These are phyloP conservation scores for Anethum foeniculum DNA, from an alignment of 140 eudicot genomes.

Conservation along the genomic window DNA sequence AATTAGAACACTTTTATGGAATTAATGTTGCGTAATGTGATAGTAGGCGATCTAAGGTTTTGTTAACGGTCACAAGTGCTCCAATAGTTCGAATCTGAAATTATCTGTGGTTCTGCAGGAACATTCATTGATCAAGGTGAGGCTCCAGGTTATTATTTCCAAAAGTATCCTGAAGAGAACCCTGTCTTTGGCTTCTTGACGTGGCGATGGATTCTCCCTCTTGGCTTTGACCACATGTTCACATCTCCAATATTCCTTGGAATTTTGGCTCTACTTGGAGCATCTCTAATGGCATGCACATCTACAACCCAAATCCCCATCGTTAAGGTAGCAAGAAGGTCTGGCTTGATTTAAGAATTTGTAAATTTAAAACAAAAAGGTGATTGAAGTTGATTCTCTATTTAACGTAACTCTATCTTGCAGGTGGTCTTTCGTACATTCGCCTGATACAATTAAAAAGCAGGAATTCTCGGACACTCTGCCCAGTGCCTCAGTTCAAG, in stretches of 20 bases:
- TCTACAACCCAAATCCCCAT: conserved; percentile 91
- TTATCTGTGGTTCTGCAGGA: conserved; percentile 34
- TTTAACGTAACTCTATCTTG: conserved; percentile 5
- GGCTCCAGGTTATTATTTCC: conserved; percentile 66
- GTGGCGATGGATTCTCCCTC: conserved; percentile 82
- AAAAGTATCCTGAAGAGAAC: conserved; percentile 76
- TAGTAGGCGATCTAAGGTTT: not conserved
- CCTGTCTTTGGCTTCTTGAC: conserved; percentile 74
- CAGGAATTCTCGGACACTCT: conserved; percentile 69
- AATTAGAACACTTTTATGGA: not conserved
- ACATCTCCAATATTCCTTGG: conserved; percentile 88
- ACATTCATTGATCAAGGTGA: conserved; percentile 87
- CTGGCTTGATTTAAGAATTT: conserved; percentile 10
- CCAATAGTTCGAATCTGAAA: not conserved
- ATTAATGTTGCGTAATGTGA: not conserved
- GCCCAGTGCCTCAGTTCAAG: conserved; percentile 79
- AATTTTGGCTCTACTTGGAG: conserved; percentile 59
- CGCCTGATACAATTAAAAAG: conserved; percentile 63
- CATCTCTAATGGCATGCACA: conserved; percentile 98
- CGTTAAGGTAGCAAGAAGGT: conserved; percentile 98
- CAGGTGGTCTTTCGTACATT: conserved; percentile 87
- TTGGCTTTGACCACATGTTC: conserved; percentile 91
- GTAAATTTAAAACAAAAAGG: not conserved
- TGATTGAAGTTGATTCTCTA: not conserved
- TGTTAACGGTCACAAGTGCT: not conserved